Evolutionary conservation across 495 filamentous ascomycete species (phyloP).

Genomic region (Aspergillus funiculosus): DNA sequence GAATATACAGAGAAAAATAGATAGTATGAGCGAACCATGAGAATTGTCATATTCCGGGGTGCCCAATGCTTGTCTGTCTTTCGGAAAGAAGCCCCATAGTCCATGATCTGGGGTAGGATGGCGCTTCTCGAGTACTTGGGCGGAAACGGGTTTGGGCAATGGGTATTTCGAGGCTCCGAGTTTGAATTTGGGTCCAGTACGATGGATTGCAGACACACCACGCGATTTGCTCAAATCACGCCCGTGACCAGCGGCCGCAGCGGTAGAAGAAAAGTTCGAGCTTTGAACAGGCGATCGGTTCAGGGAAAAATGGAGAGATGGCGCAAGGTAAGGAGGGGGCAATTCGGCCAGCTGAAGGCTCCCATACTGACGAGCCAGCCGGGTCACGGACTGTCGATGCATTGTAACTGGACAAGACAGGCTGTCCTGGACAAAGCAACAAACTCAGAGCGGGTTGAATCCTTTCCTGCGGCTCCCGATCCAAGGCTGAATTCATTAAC

Average conservation of each 20-base stretch:
- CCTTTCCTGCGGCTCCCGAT: conserved; percentile 13
- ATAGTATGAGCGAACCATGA: conserved; percentile 50
- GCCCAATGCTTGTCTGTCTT: conserved; percentile 54
- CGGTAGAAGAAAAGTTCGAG: conserved; percentile 44
- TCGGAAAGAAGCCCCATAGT: conserved; percentile 88
- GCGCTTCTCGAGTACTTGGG: conserved; percentile 38
- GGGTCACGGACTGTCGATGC: conserved; percentile 36
- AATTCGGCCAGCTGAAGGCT: conserved; percentile 31
- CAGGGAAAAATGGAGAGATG: conserved; percentile 39
- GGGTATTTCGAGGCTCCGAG: conserved; percentile 63
- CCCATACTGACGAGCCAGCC: conserved; percentile 32
- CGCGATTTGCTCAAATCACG: conserved; percentile 49
- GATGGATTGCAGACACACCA: conserved; percentile 72
- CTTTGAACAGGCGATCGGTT: conserved; percentile 29
- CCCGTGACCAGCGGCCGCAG: conserved; percentile 31
- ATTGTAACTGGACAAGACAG: conserved; percentile 24
- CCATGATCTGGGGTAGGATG: conserved; percentile 66
- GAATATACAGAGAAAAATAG: not conserved
- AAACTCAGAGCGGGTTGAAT: conserved; percentile 12
- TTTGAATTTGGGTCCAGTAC: conserved; percentile 66
- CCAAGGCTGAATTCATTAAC: conserved; percentile 10
- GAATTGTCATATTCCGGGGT: conserved; percentile 60
- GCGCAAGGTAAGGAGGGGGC: conserved; percentile 42
- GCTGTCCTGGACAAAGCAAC: conserved; percentile 13
- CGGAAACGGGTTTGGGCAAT: conserved; percentile 64